These are phyloP conservation scores for Ananas comosus DNA, from an alignment of 176 grass and related monocot genomes.

Conservation along the genomic window DNA sequence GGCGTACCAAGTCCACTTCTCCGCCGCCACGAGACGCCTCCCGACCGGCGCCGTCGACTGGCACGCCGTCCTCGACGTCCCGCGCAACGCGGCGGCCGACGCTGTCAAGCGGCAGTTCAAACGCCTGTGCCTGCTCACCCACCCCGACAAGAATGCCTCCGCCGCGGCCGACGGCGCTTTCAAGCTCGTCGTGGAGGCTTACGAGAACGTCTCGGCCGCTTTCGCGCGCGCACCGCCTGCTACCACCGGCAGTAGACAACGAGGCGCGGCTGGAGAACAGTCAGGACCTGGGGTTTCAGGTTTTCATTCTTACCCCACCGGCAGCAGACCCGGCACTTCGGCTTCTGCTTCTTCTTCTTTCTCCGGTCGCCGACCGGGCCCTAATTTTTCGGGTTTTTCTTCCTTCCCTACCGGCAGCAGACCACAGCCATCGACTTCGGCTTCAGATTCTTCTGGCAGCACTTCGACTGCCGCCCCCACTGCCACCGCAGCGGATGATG, in stretches of 20 bases:
- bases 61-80: slow-evolving; percentile 16
- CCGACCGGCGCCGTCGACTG: not conserved
- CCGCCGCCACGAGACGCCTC: not conserved
- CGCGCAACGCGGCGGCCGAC: not conserved
- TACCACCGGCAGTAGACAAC: not conserved
- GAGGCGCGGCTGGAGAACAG: no score
- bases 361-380: no score
- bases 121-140: slow-evolving; percentile 14
- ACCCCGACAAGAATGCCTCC: slow-evolving; percentile 28
- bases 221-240: not conserved
- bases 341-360: no score
- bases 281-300: no score
- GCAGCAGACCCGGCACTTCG: no score
- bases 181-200: slow-evolving; percentile 24
- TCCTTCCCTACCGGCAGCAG: no score
- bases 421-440: no score
- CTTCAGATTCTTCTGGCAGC: no score
- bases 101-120: slow-evolving; percentile 1
- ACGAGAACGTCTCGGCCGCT: not conserved
- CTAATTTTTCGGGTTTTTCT: no score
- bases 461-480: no score
- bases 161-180: slow-evolving; percentile 24
- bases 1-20: slow-evolving; percentile 24
- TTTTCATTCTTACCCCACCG: no score
- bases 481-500: no score